Percentiles rank a stretch among this genome's conserved stretches.
Evolutionary conservation across 1,139 yeast species (phyloP).

Genomic region (Geotrichum carabidarum): DNA sequence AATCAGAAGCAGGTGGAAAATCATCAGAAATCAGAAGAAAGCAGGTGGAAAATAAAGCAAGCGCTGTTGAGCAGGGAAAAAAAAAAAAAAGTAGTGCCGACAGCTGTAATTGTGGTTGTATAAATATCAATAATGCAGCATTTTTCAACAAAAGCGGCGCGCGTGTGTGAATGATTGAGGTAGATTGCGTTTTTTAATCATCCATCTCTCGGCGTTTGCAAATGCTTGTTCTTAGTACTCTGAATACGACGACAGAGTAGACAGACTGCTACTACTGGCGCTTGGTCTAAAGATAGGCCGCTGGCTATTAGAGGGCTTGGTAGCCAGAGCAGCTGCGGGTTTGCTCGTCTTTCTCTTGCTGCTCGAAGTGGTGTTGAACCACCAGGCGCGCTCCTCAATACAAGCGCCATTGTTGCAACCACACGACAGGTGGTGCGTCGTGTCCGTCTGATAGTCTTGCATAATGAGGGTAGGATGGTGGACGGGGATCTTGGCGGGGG

Average conservation of each 20-base stretch:
- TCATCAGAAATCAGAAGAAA: no score
- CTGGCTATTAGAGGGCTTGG: constrained; percentile 1
- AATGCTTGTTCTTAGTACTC: neutral
- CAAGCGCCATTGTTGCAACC: constrained; percentile 48
- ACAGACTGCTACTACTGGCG: constrained; percentile 13
- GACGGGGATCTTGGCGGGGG: constrained; percentile 25
- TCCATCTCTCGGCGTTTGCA: no score
- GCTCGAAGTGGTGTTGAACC: constrained; percentile 28
- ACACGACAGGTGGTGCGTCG: constrained; percentile 43
- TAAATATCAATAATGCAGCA: no score
- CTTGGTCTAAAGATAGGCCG: constrained; percentile 1
- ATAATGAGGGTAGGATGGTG: constrained; percentile 20
- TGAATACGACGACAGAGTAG: constrained; percentile 9
- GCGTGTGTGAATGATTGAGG: no score
- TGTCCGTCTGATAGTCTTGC: constrained; percentile 42
- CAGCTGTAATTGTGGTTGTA: no score
- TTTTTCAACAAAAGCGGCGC: no score
- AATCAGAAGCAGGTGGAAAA: no score
- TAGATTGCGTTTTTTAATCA: no score
- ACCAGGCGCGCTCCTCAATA: constrained; percentile 47
- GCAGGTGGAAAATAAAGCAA: no score
- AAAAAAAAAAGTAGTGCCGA: no score
- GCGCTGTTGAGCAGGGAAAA: no score
- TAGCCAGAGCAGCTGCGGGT: neutral
- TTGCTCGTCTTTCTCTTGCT: neutral